Evolutionary conservation across 2,329 filamentous ascomycete species (phyloP).

Genomic region (Penicillium glabrum): DNA sequence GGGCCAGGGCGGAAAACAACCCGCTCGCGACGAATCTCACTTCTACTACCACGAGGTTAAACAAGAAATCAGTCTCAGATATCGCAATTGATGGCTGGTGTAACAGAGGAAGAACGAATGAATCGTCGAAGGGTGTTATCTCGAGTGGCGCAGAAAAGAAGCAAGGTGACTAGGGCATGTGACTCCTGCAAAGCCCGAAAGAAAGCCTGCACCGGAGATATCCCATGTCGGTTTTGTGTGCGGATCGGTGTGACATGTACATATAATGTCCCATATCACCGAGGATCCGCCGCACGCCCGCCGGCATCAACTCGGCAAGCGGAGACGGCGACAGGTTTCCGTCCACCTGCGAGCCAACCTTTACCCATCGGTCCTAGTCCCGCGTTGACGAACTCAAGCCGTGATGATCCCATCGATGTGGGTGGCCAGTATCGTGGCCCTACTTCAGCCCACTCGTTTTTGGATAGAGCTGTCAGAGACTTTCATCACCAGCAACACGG

Average conservation of each 20-base stretch:
- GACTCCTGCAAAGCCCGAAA: constrained; percentile 26
- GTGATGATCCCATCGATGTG: constrained; percentile 7
- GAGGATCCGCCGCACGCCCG: constrained; percentile 21
- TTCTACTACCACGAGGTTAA: too few species aligned
- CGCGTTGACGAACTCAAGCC: background rate
- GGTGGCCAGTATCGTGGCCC: constrained; percentile 24
- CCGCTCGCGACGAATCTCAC: too few species aligned
- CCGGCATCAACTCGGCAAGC: constrained; percentile 10
- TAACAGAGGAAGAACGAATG: too few species aligned
- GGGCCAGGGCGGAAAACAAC: too few species aligned
- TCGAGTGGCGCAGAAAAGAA: constrained; percentile 13
- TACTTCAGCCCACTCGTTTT: constrained; percentile 25
- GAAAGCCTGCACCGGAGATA: constrained; percentile 24
- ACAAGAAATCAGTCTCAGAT: too few species aligned
- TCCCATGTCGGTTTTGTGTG: constrained; percentile 22
- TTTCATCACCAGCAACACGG: constrained; percentile 6
- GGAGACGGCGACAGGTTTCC: background rate
- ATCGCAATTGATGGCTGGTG: too few species aligned
- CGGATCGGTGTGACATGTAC: constrained; percentile 15
- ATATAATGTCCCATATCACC: constrained; percentile 23
- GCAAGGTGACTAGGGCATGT: constrained; percentile 26
- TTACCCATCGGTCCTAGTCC: background rate
- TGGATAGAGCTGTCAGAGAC: constrained; percentile 19
- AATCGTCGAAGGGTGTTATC: background rate
- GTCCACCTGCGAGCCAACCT: too few species aligned